phyloP scores from a whole-genome alignment of 495 filamentous ascomycete species.

The Lasiosphaeria miniovina region DNA sequence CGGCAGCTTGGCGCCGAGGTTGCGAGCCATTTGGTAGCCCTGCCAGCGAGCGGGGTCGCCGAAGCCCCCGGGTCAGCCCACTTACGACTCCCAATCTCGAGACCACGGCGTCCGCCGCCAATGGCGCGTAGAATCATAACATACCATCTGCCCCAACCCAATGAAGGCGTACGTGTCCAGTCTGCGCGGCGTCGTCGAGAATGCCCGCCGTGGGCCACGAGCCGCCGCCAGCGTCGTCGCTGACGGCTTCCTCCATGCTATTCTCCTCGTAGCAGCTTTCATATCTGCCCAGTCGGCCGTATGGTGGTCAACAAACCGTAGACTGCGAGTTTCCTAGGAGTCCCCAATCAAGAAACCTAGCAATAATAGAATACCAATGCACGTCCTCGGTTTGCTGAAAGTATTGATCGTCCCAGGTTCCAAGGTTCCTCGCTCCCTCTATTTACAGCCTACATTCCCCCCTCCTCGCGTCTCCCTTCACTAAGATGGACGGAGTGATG shows the following conservation, averaged over 20 bases:
- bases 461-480: too few relatives aligned
- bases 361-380: too few relatives aligned
- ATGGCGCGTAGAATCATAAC: constrained; percentile 18
- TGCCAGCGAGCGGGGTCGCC: constrained; percentile 11
- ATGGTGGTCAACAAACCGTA: too few relatives aligned
- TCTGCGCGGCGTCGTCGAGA: constrained; percentile 53
- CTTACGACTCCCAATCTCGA: too few relatives aligned
- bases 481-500: too few relatives aligned
- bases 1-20: constrained; percentile 73
- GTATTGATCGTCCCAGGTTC: too few relatives aligned
- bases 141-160: constrained; percentile 83
- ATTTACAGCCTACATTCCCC: too few relatives aligned
- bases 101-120: constrained; percentile 1
- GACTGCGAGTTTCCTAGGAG: too few relatives aligned
- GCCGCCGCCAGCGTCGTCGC: constrained; percentile 18
- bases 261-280: constrained; percentile 29
- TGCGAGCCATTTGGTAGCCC: constrained; percentile 87
- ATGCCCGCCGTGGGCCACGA: constrained; percentile 43
- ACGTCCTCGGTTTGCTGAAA: too few relatives aligned
- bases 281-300: constrained; percentile 18
- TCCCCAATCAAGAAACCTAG: too few relatives aligned
- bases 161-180: constrained; percentile 78
- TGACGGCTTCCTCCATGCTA: not conserved
- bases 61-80: not conserved
- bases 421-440: too few relatives aligned